phyloP scores from a whole-genome alignment of 2,329 filamentous ascomycete genomes.

The Rachicladosporium sp. region DNA sequence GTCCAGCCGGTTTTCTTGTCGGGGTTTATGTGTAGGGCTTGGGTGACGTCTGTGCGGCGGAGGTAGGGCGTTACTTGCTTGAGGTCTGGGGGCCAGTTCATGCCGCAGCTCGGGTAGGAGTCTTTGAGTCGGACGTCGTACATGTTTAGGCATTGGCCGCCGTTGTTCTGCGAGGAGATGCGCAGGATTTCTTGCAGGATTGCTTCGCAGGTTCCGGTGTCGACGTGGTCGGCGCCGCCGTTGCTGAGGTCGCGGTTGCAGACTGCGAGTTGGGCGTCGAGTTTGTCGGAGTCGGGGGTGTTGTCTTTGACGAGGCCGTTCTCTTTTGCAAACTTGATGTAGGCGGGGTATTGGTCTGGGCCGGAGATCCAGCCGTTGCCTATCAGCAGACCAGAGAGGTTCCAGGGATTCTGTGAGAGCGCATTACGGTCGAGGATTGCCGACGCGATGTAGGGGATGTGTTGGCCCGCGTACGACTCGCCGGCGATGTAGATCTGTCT shows the following conservation, averaged over 20 bases:
- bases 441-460: slow-evolving; percentile 93
- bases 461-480: slow-evolving; percentile 92
- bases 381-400: slow-evolving; percentile 73
- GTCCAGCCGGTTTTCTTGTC: slow-evolving; percentile 81
- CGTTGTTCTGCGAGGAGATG: slow-evolving; percentile 39
- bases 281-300: slow-evolving; percentile 48
- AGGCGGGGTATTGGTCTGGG: slow-evolving; percentile 76
- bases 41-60: slow-evolving; percentile 62
- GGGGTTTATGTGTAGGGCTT: slow-evolving; percentile 68
- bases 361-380: slow-evolving; percentile 98
- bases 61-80: slow-evolving; percentile 68
- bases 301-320: slow-evolving; percentile 59
- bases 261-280: slow-evolving; percentile 29
- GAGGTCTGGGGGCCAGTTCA: slow-evolving; percentile 96
- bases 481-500: slow-evolving; percentile 79
- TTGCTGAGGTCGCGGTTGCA: slow-evolving; percentile 33
- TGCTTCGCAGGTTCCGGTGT: slow-evolving; percentile 58
- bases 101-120: slow-evolving; percentile 71
- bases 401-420: slow-evolving; percentile 48
- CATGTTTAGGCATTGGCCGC: slow-evolving; percentile 72
- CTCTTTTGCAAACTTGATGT: slow-evolving; percentile 70
- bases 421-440: slow-evolving; percentile 76
- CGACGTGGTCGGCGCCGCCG: slow-evolving; percentile 49
- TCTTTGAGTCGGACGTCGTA: slow-evolving; percentile 88
- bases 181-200: slow-evolving; percentile 63